Evolutionary conservation across 2,329 filamentous ascomycete genomes (phyloP).

Genomic region (Zymoseptoria crescenta): DNA sequence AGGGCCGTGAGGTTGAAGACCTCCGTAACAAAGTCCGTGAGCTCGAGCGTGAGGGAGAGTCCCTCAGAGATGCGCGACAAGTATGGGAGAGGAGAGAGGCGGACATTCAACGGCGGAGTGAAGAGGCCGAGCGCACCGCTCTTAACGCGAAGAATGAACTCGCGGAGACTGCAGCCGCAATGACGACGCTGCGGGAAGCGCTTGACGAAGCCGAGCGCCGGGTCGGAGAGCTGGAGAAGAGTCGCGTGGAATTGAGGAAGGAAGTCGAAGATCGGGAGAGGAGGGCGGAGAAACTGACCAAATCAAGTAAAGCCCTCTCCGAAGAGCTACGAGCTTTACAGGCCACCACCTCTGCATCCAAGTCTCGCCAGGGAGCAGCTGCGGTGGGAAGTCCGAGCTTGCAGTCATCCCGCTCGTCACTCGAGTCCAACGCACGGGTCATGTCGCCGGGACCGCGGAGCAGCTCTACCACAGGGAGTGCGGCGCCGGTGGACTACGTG

Average conservation of each 20-base stretch:
- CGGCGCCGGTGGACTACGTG: slow-evolving; percentile 46
- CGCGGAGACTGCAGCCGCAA: slow-evolving; percentile 65
- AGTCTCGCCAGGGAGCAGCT: slow-evolving; percentile 12
- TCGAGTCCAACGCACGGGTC: slow-evolving; percentile 45
- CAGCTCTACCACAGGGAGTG: slow-evolving; percentile 10
- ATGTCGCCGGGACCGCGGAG: slow-evolving; percentile 36
- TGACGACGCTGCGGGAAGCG: slow-evolving; percentile 68
- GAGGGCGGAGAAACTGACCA: slow-evolving; percentile 40
- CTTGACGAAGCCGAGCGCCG: slow-evolving; percentile 84
- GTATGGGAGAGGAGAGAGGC: slow-evolving; percentile 66
- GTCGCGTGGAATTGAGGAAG: slow-evolving; percentile 48
- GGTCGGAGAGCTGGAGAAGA: slow-evolving; percentile 72
- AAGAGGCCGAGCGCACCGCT: slow-evolving; percentile 66
- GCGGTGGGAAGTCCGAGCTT: slow-evolving; percentile 34
- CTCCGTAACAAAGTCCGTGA: slow-evolving; percentile 71
- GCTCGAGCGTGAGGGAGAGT: slow-evolving; percentile 67
- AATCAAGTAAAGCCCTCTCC: slow-evolving; percentile 53
- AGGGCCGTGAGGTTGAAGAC: slow-evolving; percentile 79
- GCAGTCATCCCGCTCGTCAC: slow-evolving; percentile 51
- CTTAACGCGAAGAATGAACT: slow-evolving; percentile 65
- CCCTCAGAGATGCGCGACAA: slow-evolving; percentile 65
- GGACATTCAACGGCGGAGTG: slow-evolving; percentile 64
- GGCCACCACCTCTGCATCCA: slow-evolving; percentile 20
- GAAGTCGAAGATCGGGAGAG: slow-evolving; percentile 13
- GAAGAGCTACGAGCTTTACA: slow-evolving; percentile 50